Conservation (phyloP, 2,329 filamentous ascomycete species). For the Fusarium longipes region DNA sequence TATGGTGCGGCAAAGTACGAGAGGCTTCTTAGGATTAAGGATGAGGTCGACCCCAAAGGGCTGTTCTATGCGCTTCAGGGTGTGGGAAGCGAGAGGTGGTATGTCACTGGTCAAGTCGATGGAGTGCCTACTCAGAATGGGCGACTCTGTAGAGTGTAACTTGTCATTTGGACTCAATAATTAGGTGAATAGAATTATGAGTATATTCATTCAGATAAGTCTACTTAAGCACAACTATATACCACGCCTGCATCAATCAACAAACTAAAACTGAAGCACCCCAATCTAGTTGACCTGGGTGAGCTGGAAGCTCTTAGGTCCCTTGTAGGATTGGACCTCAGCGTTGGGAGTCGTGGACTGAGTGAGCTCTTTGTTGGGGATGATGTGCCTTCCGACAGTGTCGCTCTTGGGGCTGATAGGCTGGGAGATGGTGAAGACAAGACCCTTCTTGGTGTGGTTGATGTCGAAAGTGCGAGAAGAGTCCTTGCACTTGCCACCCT, state of each 20-base stretch:
- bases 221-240: background rate
- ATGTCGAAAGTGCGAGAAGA: constrained; percentile 49
- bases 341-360: constrained; percentile 33
- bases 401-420: constrained; percentile 43
- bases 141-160: constrained; percentile 26
- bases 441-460: constrained; percentile 36
- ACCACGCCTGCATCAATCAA: background rate
- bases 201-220: background rate
- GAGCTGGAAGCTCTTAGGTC: constrained; percentile 35
- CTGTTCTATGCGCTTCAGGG: constrained; percentile 39
- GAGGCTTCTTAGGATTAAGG: constrained; percentile 35
- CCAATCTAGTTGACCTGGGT: background rate
- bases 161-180: background rate
- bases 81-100: constrained; percentile 41
- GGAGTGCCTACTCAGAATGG: constrained; percentile 43
- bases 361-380: constrained; percentile 35
- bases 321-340: constrained; percentile 47
- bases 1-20: constrained; percentile 38
- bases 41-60: constrained; percentile 31
- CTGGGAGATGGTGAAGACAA: constrained; percentile 46
- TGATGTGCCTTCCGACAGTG: constrained; percentile 44
- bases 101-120: constrained; percentile 32
- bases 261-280: accelerated
- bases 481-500: constrained; percentile 43
- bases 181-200: too few species aligned